phyloP scores from a whole-genome alignment of 306 rosid genomes.

The Ammopiptanthus mongolicus region DNA sequence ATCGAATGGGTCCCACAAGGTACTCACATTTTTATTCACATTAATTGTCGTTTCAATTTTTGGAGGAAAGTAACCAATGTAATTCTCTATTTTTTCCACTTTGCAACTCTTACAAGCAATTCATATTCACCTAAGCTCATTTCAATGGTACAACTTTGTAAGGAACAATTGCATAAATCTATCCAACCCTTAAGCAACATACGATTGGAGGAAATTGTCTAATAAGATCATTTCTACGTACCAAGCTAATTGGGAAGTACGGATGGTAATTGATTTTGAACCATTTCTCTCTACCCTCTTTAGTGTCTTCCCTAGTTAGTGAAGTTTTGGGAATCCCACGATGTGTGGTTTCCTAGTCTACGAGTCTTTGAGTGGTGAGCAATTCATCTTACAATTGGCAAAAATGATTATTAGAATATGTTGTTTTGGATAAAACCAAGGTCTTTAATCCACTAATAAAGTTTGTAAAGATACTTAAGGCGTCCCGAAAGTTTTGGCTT shows the following conservation, averaged over 20 bases:
- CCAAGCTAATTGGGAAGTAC: not conserved
- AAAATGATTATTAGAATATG: constrained; percentile 17
- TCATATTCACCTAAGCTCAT: no score
- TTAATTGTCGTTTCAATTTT: no score
- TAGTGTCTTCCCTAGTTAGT: not conserved
- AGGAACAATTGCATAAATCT: no score
- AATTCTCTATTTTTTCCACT: no score
- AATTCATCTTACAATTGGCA: not conserved
- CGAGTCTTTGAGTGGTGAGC: constrained; percentile 22
- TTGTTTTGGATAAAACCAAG: constrained; percentile 17
- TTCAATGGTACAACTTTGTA: no score
- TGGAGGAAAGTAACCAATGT: no score
- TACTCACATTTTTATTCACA: no score
- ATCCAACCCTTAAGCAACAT: no score
- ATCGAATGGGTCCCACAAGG: no score
- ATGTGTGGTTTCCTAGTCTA: not conserved
- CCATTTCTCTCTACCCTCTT: not conserved
- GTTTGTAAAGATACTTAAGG: constrained; percentile 29
- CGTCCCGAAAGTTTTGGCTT: constrained; percentile 65
- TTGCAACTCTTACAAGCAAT: no score
- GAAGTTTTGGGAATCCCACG: constrained; percentile 19
- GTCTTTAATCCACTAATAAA: constrained; percentile 26
- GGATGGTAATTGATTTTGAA: not conserved
- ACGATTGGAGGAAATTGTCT: no score
- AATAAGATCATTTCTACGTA: not conserved